Evolutionary conservation across 345 rosid genomes (phyloP).

Genomic region (Gossypium herbaceum): DNA sequence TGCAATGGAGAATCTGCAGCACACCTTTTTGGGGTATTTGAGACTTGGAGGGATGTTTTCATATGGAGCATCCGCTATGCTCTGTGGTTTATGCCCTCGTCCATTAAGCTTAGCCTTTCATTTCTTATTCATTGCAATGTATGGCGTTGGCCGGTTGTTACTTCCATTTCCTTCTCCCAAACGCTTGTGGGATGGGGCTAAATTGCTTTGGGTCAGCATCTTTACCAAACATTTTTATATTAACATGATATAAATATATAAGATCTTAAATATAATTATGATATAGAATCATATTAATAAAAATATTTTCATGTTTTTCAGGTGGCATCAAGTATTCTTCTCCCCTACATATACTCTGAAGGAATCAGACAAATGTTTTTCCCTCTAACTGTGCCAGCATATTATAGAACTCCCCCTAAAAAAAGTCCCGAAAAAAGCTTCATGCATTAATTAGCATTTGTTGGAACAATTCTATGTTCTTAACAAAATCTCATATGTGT

Average conservation of each 20-base stretch:
- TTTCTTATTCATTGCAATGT: conserved; percentile 33
- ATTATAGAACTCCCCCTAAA: conserved; percentile 1
- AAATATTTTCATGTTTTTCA: background rate
- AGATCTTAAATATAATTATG: no score
- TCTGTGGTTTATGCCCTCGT: conserved; percentile 33
- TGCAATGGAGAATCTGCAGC: conserved; percentile 28
- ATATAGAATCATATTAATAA: no score
- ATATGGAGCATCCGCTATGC: conserved; percentile 31
- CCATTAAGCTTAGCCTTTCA: conserved; percentile 31
- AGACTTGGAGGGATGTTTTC: conserved; percentile 38
- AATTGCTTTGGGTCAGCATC: conserved; percentile 20
- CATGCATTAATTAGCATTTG: background rate
- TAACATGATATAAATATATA: background rate
- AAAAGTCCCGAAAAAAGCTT: background rate
- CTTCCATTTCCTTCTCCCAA: conserved; percentile 32
- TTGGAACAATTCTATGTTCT: background rate
- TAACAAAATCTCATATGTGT: no score
- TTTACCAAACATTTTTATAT: background rate
- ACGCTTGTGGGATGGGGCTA: conserved; percentile 27
- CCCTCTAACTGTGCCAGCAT: conserved; percentile 13
- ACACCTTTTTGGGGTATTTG: conserved; percentile 38
- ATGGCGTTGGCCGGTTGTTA: conserved; percentile 28
- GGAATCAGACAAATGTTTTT: conserved; percentile 17
- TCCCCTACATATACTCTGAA: conserved; percentile 10
- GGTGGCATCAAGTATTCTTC: conserved; percentile 5